These are phyloP conservation scores for Euptelea pleiosperma DNA, from an alignment of 164 flowering plant species.

Conservation along the genomic window DNA sequence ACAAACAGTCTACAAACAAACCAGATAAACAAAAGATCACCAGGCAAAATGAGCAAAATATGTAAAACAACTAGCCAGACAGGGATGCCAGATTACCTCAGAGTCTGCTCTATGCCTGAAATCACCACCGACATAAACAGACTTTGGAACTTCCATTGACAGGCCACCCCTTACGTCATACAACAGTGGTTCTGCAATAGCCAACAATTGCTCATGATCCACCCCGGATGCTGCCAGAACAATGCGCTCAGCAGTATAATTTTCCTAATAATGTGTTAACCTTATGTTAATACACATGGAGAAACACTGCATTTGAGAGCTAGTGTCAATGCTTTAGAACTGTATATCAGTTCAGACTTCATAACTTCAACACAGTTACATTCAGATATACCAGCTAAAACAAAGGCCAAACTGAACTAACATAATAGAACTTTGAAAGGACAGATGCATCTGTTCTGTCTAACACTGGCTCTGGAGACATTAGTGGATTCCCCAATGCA, in stretches of 20 bases:
- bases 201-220: constrained; percentile 58
- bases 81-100: constrained; percentile 32
- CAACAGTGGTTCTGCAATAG: constrained; percentile 69
- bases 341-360: too few relatives aligned
- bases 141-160: constrained; percentile 43
- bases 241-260: constrained; percentile 78
- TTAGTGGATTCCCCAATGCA: constrained; percentile 61
- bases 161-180: constrained; percentile 50
- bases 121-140: constrained; percentile 75
- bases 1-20: not conserved
- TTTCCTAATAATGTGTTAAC: constrained; percentile 41
- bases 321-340: too few relatives aligned
- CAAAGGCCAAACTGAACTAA: constrained; percentile 31
- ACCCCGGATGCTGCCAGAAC: constrained; percentile 85
- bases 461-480: constrained; percentile 59
- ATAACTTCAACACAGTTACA: too few relatives aligned
- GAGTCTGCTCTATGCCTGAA: constrained; percentile 54
- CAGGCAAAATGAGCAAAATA: not conserved
- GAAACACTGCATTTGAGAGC: too few relatives aligned
- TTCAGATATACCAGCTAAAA: too few relatives aligned
- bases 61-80: not conserved
- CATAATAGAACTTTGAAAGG: constrained; percentile 60
- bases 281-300: too few relatives aligned
- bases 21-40: not conserved
- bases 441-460: constrained; percentile 38